Conservation (phyloP, 495 filamentous ascomycete species). For the Bombardia bombarda region DNA sequence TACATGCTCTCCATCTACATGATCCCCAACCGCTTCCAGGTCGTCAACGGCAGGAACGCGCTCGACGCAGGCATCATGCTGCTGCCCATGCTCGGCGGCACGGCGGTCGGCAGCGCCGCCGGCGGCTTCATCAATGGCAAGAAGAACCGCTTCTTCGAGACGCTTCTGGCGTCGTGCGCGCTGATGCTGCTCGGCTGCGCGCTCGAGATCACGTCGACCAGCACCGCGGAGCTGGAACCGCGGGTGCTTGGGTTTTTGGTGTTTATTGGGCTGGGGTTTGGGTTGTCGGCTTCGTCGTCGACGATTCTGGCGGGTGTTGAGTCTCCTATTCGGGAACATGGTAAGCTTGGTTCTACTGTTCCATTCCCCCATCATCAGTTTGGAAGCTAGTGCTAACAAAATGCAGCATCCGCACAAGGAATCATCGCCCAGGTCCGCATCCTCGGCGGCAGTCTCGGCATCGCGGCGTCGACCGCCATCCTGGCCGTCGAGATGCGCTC, state of each 20-base stretch:
- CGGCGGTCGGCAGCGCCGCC: conserved; percentile 42
- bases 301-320: conserved; percentile 28
- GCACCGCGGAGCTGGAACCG: conserved; percentile 19
- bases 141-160: conserved; percentile 25
- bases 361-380: too few species aligned
- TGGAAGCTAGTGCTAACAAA: too few species aligned
- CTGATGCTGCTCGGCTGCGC: conserved; percentile 34
- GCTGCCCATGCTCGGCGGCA: conserved; percentile 45
- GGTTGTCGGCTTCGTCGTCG: conserved; percentile 28
- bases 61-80: conserved; percentile 50
- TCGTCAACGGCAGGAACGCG: conserved; percentile 43
- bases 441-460: conserved; percentile 45
- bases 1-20: conserved; percentile 48
- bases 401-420: conserved; percentile 40
- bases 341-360: conserved; percentile 13
- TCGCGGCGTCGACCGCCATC: conserved; percentile 42
- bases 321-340: conserved; percentile 29
- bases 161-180: conserved; percentile 21
- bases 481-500: conserved; percentile 21
- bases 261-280: conserved; percentile 41
- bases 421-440: conserved; percentile 44
- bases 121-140: conserved; percentile 30
- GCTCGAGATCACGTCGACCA: conserved; percentile 25
- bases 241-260: conserved; percentile 35
- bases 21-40: conserved; percentile 51